Evolutionary conservation across 2,329 filamentous ascomycete genomes (phyloP).

Genomic region (Ascochyta pisi): DNA sequence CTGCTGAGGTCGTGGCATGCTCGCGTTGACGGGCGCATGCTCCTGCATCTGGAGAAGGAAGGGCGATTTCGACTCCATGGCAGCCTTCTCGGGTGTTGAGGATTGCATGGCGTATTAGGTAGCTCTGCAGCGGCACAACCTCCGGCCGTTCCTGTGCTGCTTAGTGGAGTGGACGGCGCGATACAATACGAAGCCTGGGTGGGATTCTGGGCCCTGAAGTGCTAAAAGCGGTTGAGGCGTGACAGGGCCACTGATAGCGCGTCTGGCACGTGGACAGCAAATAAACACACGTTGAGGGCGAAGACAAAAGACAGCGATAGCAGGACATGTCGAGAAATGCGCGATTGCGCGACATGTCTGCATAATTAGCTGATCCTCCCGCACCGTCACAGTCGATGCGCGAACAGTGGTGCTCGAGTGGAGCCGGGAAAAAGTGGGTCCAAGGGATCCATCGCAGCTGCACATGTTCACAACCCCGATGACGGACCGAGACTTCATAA

Average conservation of each 20-base stretch:
- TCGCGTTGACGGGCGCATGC: conserved; percentile 16
- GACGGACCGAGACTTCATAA: conserved; percentile 4
- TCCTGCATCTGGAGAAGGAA: conserved; percentile 34
- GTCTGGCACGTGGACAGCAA: conserved; percentile 10
- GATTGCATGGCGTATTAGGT: conserved; percentile 8
- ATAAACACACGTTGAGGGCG: neutral
- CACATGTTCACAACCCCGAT: conserved; percentile 1
- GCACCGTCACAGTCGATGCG: conserved; percentile 5
- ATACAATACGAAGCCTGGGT: conserved; percentile 16
- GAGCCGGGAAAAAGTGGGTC: conserved; percentile 8
- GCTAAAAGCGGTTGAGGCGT: conserved; percentile 14
- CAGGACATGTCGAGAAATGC: neutral
- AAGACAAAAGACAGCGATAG: neutral
- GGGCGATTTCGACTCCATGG: conserved; percentile 41
- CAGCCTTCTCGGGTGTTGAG: conserved; percentile 9
- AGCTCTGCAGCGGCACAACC: conserved; percentile 7
- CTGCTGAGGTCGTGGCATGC: conserved; percentile 26
- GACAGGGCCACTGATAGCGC: conserved; percentile 14
- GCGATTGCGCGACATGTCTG: conserved; percentile 1
- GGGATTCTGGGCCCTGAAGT: conserved; percentile 3
- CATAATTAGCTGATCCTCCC: conserved; percentile 13
- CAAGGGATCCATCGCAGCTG: neutral
- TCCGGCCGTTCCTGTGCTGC: conserved; percentile 9
- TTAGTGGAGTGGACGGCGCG: conserved; percentile 2
- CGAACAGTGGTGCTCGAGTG: conserved; percentile 6